Evolutionary conservation across 495 filamentous ascomycete genomes (phyloP), one percentile per base, ranked within the genome.

Genomic region (Aspergillus olivimuriae): DNA sequence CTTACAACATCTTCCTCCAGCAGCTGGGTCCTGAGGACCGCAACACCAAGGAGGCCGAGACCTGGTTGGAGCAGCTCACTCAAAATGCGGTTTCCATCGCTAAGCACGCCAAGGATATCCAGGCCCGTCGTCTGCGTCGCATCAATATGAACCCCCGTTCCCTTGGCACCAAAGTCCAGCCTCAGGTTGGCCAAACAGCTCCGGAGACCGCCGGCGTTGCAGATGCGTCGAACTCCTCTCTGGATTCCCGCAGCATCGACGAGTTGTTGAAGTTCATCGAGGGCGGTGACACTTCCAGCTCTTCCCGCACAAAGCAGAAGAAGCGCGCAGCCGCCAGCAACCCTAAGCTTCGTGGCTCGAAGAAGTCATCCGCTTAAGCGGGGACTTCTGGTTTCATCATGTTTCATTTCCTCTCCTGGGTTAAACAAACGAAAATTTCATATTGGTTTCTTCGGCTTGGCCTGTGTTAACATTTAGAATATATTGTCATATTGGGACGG

Each of bases 11-110:
- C 63, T 99, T 99, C 81, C 78, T 86, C 34, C 65, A 68, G 35
- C 76, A 87, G 53, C 79, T 97, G 0, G 94, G 94, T 21, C 72
- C 86, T 8, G 81, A 94, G 14, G 87, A 96, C 64, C 83, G 84
- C 52, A 96, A 97, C 69, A 99, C 94, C 46, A 92, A 92, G 70
- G 89, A 95, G 62, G 86, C 85, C 15, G 84, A 89, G 69, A 85
- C 76, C 43, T 97, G 92, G 94, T 77, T 97, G n/a, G 87, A 91
- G 60, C 89, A 95, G 68, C 78, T 99, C 33, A 95, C 90, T 0
- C 83, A 87, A 60, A 95, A 91, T 51, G 94, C 94, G 31, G 94
- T 99, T 33, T 84, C 81, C 20, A 85, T 95, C 39, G 89, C 87
- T 8, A 95, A 89, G 70, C 87, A 94, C 50, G 83, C 86, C 36